These are phyloP conservation scores for Chytridiales sp. DNA, from an alignment of 371 early-diverging fungal species.

Conservation along the genomic window DNA sequence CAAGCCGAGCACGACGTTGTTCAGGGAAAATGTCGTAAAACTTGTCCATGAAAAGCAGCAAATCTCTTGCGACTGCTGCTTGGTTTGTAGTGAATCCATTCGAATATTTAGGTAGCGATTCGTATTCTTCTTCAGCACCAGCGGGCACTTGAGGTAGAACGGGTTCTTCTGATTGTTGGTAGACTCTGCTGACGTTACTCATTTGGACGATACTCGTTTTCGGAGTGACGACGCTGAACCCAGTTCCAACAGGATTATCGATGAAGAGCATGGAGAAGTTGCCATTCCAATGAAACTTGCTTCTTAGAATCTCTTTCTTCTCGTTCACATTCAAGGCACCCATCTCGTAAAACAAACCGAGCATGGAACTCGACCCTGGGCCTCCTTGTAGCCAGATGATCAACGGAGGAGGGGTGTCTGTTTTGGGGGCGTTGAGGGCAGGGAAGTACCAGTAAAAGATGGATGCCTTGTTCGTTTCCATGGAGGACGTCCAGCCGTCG, in stretches of 20 bases:
- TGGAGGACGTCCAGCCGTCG: slow-evolving; percentile 37
- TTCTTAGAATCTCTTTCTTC: too few relatives aligned
- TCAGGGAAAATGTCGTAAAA: slow-evolving; percentile 56
- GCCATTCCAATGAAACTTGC: too few relatives aligned
- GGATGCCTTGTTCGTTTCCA: slow-evolving; percentile 11
- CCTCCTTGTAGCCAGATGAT: slow-evolving; percentile 65
- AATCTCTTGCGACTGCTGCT: slow-evolving; percentile 49
- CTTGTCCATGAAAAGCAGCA: slow-evolving; percentile 48
- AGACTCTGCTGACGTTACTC: too few relatives aligned
- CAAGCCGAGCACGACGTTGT: slow-evolving; percentile 38
- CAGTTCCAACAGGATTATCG: slow-evolving; percentile 70
- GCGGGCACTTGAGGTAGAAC: not conserved
- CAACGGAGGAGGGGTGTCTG: slow-evolving; percentile 43
- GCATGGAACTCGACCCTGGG: slow-evolving; percentile 63
- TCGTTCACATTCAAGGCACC: slow-evolving; percentile 56
- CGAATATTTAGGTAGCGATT: slow-evolving; percentile 24
- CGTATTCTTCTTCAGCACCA: not conserved
- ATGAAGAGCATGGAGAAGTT: slow-evolving; percentile 59
- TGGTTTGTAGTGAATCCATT: slow-evolving; percentile 53
- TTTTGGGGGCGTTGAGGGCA: slow-evolving; percentile 28
- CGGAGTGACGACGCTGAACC: slow-evolving; percentile 42
- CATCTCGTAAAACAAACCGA: slow-evolving; percentile 61
- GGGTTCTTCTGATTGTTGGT: too few relatives aligned
- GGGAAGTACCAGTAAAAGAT: slow-evolving; percentile 72
- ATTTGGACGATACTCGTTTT: too few relatives aligned